phyloP scores from a whole-genome alignment of 345 rosid species.

The Noccaea bulbosa region DNA sequence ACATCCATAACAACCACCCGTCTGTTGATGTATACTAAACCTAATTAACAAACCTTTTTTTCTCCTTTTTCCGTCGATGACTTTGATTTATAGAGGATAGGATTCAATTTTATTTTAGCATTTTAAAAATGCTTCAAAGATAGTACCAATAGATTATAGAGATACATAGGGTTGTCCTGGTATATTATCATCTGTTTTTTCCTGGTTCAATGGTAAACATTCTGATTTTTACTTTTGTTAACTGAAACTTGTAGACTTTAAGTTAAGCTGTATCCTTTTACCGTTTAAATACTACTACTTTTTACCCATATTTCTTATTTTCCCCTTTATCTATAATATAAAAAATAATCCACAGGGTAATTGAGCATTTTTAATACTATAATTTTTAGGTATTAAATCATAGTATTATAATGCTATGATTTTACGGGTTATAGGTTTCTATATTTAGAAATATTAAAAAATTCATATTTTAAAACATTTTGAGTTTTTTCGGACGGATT shows the following conservation, averaged over 20 bases:
- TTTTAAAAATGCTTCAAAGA: conserved; percentile 5
- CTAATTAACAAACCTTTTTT: background rate
- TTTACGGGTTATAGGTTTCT: no score
- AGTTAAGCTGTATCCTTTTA: background rate
- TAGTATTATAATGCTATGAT: no score
- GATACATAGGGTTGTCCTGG: background rate
- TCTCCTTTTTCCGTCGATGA: background rate
- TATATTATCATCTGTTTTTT: background rate
- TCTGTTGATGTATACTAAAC: background rate
- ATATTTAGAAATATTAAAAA: no score
- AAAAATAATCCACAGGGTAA: no score
- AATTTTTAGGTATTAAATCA: no score
- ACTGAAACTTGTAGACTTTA: background rate
- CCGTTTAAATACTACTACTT: background rate
- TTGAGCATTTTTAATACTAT: no score
- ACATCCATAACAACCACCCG: conserved; percentile 5
- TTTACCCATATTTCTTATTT: no score
- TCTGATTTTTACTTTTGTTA: background rate
- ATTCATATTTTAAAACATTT: no score
- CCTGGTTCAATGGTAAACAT: background rate
- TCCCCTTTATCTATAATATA: no score
- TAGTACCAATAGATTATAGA: background rate
- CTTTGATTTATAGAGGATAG: background rate
- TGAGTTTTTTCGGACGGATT: no score
- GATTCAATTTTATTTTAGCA: background rate